Conservation (phyloP, 1,284 basidiomycete genomes). For the Porodaedalea pini region DNA sequence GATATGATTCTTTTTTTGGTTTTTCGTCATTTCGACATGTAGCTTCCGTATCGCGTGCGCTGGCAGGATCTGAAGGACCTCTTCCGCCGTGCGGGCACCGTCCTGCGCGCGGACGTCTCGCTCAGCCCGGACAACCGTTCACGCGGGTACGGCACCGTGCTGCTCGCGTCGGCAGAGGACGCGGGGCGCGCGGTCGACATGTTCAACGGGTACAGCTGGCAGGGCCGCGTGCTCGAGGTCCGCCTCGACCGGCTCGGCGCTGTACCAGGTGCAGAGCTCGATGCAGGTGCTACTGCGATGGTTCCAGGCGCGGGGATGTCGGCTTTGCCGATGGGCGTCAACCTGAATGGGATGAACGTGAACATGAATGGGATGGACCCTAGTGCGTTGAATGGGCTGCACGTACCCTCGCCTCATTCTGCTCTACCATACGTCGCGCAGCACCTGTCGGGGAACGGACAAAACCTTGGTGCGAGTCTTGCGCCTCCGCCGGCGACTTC, state of each 20-base stretch:
- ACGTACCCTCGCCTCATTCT: constrained; percentile 15
- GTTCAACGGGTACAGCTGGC: constrained; percentile 92
- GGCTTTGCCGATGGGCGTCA: not conserved
- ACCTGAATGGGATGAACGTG: not conserved
- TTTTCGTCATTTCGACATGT: constrained; percentile 20
- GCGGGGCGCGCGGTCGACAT: constrained; percentile 86
- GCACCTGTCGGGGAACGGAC: constrained; percentile 3
- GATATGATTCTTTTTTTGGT: not conserved
- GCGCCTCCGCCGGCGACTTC: not conserved
- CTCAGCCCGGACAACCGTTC: constrained; percentile 90
- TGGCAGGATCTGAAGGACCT: constrained; percentile 99
- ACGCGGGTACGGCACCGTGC: constrained; percentile 89
- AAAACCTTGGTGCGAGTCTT: not conserved
- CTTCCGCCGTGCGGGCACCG: constrained; percentile 92
- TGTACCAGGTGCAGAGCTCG: constrained; percentile 26
- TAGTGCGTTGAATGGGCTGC: constrained; percentile 1
- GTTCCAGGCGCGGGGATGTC: not conserved
- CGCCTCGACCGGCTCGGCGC: constrained; percentile 68
- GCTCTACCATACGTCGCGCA: constrained; percentile 4
- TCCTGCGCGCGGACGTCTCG: constrained; percentile 91
- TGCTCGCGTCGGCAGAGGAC: constrained; percentile 89
- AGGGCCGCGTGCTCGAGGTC: constrained; percentile 86
- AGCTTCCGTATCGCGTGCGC: constrained; percentile 88
- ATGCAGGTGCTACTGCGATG: constrained; percentile 11
- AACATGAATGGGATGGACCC: not conserved